Base-by-base conservation (phyloP, 2,329 filamentous ascomycete genomes). In the Fusarium beomiforme region DNA sequence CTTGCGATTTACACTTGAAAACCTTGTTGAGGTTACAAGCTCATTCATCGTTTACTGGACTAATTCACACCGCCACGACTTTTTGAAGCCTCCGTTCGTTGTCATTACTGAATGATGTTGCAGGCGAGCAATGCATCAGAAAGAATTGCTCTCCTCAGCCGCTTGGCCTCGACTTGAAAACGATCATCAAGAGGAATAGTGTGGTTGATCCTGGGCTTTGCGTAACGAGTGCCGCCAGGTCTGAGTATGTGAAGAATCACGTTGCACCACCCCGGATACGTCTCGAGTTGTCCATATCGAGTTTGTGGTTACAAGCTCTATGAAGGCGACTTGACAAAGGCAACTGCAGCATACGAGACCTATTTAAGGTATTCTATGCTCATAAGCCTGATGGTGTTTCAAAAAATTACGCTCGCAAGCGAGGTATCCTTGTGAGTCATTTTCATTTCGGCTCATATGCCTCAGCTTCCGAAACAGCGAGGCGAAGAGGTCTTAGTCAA, bases 231-330 rank as follows among this genome's bases (percentile, higher is more conserved):
- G 50, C n/a, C 49, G n/a, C 55, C 37, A 29, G 24, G n/a, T 31
- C 29, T 41, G 50, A 68, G 43, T 23, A 58, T 50, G 53, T 66
- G 44, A 59, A 57, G 41, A 29, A 41, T n/a, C 8, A 41, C 17
- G 56, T 49, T 29, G 21, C 43, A 37, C 42, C 19, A 34, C 33
- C 26, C 34, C 43, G 34, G 29, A 36, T 33, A 46, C 44, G 56
- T 59, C 60, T 34, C 36, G 37, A 37, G 24, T 23, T 24, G 43
- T 36, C 37, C 26, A 34, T 37, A 47, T 37, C 44, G 41, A 60
- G 29, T 50, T 23, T 47, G 54, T 61, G 41, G 39, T 37, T 21
- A 49, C 47, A 24, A 46, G 31, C 21, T 21, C 13, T 31, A 14
- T 37, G 33, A 51, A 21, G 23, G 23, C 21, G 23, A 26, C 43